Percentiles rank a stretch among this genome's conserved stretches.
Conservation (phyloP, 1,284 basidiomycete genomes). For the Malassezia nana region DNA sequence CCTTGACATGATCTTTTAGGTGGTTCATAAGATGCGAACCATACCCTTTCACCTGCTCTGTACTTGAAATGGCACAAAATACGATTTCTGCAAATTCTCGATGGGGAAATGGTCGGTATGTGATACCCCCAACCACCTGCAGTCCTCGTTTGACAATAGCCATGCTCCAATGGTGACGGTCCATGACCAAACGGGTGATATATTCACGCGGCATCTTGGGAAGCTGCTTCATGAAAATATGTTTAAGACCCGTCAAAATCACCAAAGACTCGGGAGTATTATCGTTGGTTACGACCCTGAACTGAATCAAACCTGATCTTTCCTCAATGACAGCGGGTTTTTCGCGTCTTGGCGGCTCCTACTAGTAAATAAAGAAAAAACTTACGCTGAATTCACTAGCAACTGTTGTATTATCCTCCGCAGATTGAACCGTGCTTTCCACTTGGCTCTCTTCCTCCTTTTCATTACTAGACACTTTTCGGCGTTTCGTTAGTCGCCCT, state of each 20-base stretch:
- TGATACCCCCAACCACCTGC: conserved; percentile 96
- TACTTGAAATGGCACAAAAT: conserved; percentile 93
- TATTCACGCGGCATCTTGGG: conserved; percentile 99
- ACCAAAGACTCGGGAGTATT: conserved; percentile 60
- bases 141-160: conserved; percentile 91
- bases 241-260: conserved; percentile 85
- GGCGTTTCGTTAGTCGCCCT: neutral
- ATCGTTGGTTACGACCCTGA: conserved; percentile 78
- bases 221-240: conserved; percentile 90
- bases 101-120: conserved; percentile 89
- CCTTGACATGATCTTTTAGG: conserved; percentile 83
- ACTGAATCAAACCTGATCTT: conserved; percentile 69
- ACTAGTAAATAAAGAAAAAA: neutral
- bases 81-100: conserved; percentile 96
- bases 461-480: neutral
- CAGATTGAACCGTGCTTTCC: neutral
- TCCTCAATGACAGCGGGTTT: conserved; percentile 69
- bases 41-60: conserved; percentile 97
- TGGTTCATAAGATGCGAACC: conserved; percentile 98
- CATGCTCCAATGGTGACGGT: conserved; percentile 77
- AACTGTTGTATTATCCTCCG: neutral
- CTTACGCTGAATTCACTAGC: conserved; percentile 7
- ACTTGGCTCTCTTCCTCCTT: neutral
- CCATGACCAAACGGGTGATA: conserved; percentile 88
- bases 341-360: conserved; percentile 28